A percentile compares a stretch with the other conserved stretches of the same genome.
Conservation (phyloP, 495 filamentous ascomycete species). For the Xylaria longipes region DNA sequence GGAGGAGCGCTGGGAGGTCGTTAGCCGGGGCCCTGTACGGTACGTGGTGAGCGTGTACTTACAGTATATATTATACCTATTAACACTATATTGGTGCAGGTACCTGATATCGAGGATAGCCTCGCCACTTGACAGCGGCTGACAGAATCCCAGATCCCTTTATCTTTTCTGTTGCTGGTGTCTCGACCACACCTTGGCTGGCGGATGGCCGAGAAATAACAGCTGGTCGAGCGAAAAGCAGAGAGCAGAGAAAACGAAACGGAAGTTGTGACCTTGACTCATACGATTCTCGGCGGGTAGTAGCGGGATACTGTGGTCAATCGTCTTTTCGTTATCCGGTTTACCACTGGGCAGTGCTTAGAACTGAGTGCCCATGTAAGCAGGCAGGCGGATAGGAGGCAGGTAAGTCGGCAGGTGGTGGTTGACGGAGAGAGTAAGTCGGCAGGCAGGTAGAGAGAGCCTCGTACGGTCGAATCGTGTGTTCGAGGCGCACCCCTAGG, state of each 20-base stretch:
- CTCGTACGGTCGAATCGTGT: constrained; percentile 21
- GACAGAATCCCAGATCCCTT: neutral
- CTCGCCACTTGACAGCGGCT: constrained; percentile 4
- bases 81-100: neutral
- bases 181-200: neutral
- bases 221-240: neutral
- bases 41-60: neutral
- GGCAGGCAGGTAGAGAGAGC: neutral
- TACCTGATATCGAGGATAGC: neutral
- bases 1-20: neutral
- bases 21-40: neutral
- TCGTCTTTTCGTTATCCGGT: neutral
- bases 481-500: neutral
- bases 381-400: neutral
- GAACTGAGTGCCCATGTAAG: neutral
- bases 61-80: neutral
- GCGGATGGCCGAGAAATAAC: neutral
- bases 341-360: neutral
- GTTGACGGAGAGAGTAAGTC: neutral
- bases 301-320: neutral
- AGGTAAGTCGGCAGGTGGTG: neutral
- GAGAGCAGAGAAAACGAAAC: neutral
- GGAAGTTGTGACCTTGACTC: neutral
- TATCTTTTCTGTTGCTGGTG: neutral
- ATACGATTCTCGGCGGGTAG: neutral